Conservation (phyloP, 306 rosid genomes). For the Rosa persica region DNA sequence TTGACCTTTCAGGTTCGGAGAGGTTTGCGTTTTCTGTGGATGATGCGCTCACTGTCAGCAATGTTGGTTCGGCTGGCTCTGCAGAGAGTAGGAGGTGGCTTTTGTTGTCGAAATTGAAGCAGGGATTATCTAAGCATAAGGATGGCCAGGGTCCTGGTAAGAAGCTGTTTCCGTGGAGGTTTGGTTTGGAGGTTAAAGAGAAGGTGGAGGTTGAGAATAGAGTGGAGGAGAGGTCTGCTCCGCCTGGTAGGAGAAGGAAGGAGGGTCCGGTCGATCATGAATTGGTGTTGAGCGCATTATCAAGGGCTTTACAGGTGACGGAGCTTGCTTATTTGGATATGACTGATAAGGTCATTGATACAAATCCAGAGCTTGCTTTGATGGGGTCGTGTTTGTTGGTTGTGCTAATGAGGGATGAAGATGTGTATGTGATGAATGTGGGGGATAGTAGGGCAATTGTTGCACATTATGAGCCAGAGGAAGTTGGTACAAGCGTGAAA, state of each 20-base stretch:
- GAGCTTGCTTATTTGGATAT: slow-evolving; percentile 80
- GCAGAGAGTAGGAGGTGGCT: slow-evolving; percentile 77
- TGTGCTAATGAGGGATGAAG: slow-evolving; percentile 90
- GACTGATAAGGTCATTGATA: slow-evolving; percentile 78
- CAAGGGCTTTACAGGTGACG: slow-evolving; percentile 70
- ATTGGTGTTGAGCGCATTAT: slow-evolving; percentile 70
- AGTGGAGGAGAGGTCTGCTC: slow-evolving; percentile 38
- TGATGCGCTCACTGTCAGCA: slow-evolving; percentile 76
- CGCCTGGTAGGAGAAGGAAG: slow-evolving; percentile 56
- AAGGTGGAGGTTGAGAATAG: slow-evolving; percentile 67
- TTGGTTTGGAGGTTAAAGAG: slow-evolving; percentile 68
- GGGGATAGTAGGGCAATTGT: slow-evolving; percentile 95
- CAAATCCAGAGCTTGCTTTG: slow-evolving; percentile 83
- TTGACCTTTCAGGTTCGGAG: slow-evolving; percentile 92
- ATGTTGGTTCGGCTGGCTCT: slow-evolving; percentile 49
- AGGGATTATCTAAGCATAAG: slow-evolving; percentile 75
- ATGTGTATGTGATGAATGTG: slow-evolving; percentile 94
- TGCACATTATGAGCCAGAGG: slow-evolving; percentile 61
- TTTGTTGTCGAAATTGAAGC: slow-evolving; percentile 67
- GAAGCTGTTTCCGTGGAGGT: slow-evolving; percentile 60
- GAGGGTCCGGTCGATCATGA: slow-evolving; percentile 81
- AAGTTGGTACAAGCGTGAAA: slow-evolving; percentile 40
- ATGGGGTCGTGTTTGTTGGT: slow-evolving; percentile 87
- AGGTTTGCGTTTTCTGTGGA: slow-evolving; percentile 93
- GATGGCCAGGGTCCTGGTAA: slow-evolving; percentile 62